These are phyloP conservation scores for Pseudocercospora crystallina DNA, from an alignment of 2,329 filamentous ascomycete genomes.

Conservation along the genomic window DNA sequence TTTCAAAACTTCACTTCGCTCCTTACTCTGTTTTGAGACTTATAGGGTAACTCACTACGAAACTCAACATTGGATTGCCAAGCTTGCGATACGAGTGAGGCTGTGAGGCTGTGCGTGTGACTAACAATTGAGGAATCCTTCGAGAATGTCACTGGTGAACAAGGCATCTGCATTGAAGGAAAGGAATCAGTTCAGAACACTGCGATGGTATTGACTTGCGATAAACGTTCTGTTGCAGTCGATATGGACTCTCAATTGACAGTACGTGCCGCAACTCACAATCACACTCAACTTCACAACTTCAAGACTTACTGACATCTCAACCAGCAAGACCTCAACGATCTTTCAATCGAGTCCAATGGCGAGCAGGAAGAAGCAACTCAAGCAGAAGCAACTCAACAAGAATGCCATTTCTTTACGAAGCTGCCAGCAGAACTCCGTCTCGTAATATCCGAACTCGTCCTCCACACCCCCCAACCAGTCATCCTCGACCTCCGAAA, in stretches of 20 bases:
- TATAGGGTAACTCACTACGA: background rate
- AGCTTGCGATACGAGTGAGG: too few species aligned
- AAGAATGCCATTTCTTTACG: background rate
- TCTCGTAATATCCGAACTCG: background rate
- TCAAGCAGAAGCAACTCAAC: too few species aligned
- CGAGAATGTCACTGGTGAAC: too few species aligned
- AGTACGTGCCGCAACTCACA: background rate
- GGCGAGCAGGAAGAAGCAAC: too few species aligned
- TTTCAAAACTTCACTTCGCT: background rate
- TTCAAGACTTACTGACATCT: background rate
- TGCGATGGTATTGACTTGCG: too few species aligned
- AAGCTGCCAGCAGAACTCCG: background rate
- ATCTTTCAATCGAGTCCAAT: background rate
- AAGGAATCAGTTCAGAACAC: too few species aligned
- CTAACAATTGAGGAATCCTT: too few species aligned
- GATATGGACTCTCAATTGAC: too few species aligned
- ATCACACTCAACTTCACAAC: background rate
- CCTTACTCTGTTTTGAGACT: background rate
- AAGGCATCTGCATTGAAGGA: too few species aligned
- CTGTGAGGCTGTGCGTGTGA: too few species aligned
- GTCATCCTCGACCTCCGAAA: background rate
- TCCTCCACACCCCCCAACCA: background rate
- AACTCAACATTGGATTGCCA: too few species aligned
- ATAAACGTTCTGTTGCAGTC: too few species aligned
- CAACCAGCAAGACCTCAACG: background rate